Evolutionary conservation across 1,284 basidiomycete species (phyloP), one percentile per base, ranked within the genome.

Genomic region (Marasmius tenuissimus): DNA sequence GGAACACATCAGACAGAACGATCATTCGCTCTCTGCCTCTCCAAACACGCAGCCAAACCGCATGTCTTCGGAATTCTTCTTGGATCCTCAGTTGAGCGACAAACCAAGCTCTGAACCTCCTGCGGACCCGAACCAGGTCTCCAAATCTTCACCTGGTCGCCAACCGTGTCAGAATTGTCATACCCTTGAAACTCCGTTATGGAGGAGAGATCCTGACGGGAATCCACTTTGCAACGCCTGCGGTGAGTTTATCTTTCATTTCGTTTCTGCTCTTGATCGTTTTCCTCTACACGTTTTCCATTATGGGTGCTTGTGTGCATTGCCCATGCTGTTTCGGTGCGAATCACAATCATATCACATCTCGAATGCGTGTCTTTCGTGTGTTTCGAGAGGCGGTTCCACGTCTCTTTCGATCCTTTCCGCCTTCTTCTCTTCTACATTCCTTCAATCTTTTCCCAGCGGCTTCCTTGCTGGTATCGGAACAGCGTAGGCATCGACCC

Each of bases 171-270:
- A 84, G 55, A 90, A 89, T 73, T 92, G 92, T 74, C 86, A 85
- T 22, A 89, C 89, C 16, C 78, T 82, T 16, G 86, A 86, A 61
- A 93, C 92, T 57, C 91, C 92, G 53, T 83, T 93, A 14, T 94
- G 92, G 92, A 80, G 92, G 68, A 83, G 92, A 67, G 91, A 92
- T 71, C 79, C 84, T 54, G 88, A 92, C 72, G 92, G 92, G 60
- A 89, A 88, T 72, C 84, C 88, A 47, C 85, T 93, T 69, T 94
- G 92, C 78, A 94, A 94, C 73, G 90, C 92, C 60, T 94, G 92
- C 75, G 92, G 92, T 93, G 74, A 86, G 92, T 81, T 70, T 66
- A 65, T 68, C 62, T 64, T 66, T 58, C 58, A 63, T 61, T 71
- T 55, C 72, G 71, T 72, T 69, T 75, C 71, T 70, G 67, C 60